Conservation (phyloP, 495 filamentous ascomycete genomes). For the Articulospora tetracladia region DNA sequence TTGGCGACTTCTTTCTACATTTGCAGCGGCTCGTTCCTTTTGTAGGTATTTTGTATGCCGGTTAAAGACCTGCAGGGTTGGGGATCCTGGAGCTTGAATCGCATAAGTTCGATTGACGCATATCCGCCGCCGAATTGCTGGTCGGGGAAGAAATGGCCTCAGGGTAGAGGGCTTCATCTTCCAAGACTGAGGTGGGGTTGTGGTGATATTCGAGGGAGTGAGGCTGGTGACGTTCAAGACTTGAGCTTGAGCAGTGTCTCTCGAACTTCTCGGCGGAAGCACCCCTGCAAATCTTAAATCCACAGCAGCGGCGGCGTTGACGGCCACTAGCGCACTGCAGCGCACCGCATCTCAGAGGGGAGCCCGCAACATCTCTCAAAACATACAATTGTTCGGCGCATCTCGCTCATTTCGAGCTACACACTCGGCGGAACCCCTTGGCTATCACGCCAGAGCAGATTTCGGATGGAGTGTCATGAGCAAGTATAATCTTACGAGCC, state of each 20-base stretch:
- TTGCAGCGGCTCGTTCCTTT: constrained; percentile 74
- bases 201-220: constrained; percentile 12
- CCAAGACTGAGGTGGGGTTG: not conserved
- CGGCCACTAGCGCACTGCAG: constrained; percentile 8
- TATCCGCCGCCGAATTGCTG: constrained; percentile 13
- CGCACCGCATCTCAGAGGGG: not conserved
- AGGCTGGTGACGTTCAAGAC: no score
- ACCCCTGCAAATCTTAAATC: constrained; percentile 13
- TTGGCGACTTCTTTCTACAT: constrained; percentile 67
- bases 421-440: not conserved
- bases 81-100: constrained; percentile 67
- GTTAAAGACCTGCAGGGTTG: constrained; percentile 88
- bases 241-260: no score
- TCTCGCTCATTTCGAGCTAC: not conserved
- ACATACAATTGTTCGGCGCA: constrained; percentile 3
- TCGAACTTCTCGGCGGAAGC: not conserved
- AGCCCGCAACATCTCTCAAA: not conserved
- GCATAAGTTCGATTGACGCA: constrained; percentile 57
- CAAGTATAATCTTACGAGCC: constrained; percentile 15
- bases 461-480: constrained; percentile 23
- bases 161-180: constrained; percentile 19
- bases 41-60: constrained; percentile 81
- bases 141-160: constrained; percentile 15
- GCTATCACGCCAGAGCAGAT: constrained; percentile 8
- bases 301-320: not conserved